Evolutionary conservation across 2,329 filamentous ascomycete species (phyloP).

Genomic region (Cytospora piceicola): DNA sequence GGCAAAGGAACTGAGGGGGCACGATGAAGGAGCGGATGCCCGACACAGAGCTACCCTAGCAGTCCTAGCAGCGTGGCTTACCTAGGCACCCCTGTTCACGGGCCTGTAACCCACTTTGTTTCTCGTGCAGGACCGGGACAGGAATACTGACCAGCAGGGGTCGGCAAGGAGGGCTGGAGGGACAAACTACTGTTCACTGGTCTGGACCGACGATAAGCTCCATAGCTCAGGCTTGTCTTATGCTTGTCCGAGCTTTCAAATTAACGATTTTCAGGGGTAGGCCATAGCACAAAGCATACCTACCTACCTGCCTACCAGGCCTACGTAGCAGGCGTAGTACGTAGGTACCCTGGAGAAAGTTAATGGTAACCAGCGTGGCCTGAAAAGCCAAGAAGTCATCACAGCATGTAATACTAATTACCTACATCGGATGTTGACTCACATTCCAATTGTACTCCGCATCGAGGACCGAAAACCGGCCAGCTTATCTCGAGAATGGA

Average conservation of each 20-base stretch:
- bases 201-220: neutral
- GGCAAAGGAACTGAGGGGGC: neutral
- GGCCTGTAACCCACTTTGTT: neutral
- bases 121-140: conserved; percentile 3
- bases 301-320: no score
- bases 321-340: no score
- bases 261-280: neutral
- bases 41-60: neutral
- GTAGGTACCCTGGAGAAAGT: neutral
- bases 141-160: neutral
- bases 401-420: neutral
- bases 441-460: neutral
- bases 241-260: no score
- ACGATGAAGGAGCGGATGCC: conserved; percentile 5
- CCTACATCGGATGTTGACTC: conserved; percentile 1
- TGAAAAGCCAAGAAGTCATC: neutral
- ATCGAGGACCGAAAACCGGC: neutral
- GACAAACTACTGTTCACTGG: neutral
- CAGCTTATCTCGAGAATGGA: neutral
- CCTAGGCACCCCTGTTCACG: neutral
- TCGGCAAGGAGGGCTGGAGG: neutral
- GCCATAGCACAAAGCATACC: neutral
- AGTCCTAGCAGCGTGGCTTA: no score
- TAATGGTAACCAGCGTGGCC: neutral
- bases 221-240: no score